phyloP scores from a whole-genome alignment of 768 basidiomycete genomes.

The Rhodotorula kratochvilovae region DNA sequence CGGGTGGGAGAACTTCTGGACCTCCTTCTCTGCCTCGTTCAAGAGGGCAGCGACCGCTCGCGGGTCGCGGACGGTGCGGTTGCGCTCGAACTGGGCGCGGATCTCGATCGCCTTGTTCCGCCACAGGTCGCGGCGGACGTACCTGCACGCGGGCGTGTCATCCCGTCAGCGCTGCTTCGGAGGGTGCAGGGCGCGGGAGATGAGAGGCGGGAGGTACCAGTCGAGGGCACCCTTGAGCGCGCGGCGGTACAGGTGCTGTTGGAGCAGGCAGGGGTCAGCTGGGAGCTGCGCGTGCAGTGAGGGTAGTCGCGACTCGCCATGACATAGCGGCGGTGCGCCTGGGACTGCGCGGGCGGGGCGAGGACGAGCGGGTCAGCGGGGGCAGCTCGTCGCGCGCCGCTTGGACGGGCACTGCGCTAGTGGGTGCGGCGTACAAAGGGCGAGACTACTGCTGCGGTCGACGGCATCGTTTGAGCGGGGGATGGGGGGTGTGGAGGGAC shows the following conservation, averaged over 20 bases:
- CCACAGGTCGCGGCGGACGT: conserved; percentile 75
- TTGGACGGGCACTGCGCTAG: too few species aligned
- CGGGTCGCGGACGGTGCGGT: conserved; percentile 60
- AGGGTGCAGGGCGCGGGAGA: background rate
- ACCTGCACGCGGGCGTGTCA: conserved; percentile 55
- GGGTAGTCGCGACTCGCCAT: conserved; percentile 12
- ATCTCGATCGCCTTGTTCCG: conserved; percentile 76
- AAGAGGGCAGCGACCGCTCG: conserved; percentile 38
- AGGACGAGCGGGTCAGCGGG: background rate
- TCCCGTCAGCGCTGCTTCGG: background rate
- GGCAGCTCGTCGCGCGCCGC: too few species aligned
- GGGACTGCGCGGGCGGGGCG: conserved; percentile 17
- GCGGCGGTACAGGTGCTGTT: conserved; percentile 84
- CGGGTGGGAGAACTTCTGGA: conserved; percentile 58
- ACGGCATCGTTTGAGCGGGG: background rate
- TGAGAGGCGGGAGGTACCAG: conserved; percentile 57
- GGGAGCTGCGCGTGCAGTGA: too few species aligned
- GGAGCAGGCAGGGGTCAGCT: conserved; percentile 43
- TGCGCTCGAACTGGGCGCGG: conserved; percentile 84
- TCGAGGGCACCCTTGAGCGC: conserved; percentile 79
- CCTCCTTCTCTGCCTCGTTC: conserved; percentile 40
- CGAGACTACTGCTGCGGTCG: conserved; percentile 19
- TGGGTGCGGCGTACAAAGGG: conserved; percentile 21
- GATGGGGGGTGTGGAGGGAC: background rate
- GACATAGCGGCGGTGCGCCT: conserved; percentile 41